Base-by-base conservation (phyloP, 257 asterid species). In the Solanum stenotomum region DNA sequence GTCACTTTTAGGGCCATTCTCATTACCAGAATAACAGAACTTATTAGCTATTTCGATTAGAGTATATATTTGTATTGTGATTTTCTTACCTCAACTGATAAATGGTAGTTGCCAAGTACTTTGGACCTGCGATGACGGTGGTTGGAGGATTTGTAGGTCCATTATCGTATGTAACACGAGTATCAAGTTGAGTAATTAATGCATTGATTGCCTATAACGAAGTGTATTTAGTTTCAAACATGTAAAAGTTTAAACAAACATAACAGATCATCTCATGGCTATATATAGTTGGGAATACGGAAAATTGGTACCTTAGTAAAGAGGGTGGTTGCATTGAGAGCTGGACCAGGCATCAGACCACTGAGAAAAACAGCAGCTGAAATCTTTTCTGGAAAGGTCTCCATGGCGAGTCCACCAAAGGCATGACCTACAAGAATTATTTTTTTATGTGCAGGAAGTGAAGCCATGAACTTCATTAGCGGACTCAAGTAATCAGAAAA, bases 371-470 rank as follows among this genome's bases (percentile, higher is more conserved):
- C 91, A 33, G 90, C 89, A 46, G 56, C 84, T 18, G 89, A 63
- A 86, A 92, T 85, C 65, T 87, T 89, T 22, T 88, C 85, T 4
- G 94, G 87, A 40, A 89, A 92, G 83, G 44, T 67, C 6, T 92
- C 92, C 91, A 89, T 90, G 42, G 88, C 93, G 1, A 86, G 12
- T 22, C 94, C 94, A 0, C 93, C 94, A 1, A n/a, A 23, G 83
- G 91, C 87, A 78, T 92, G 94, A 0, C 85, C 92, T 7, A 92
- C 90, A 5, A 92, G 90, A 37, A 92, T 61, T 33, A 90, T 88
- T 76, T 82, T 89, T 63, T 89, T 83, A 10, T 20, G 8, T 0
- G 79, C 38, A 31, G 93, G 91, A 25, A 90, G 29, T 18, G 90
- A 87, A 38, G 83, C 90, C 91, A 92, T 86, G 88, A 92, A 89